These are phyloP conservation scores for Nigrospora sphaerica DNA, from an alignment of 2,329 filamentous ascomycete species.

Conservation along the genomic window DNA sequence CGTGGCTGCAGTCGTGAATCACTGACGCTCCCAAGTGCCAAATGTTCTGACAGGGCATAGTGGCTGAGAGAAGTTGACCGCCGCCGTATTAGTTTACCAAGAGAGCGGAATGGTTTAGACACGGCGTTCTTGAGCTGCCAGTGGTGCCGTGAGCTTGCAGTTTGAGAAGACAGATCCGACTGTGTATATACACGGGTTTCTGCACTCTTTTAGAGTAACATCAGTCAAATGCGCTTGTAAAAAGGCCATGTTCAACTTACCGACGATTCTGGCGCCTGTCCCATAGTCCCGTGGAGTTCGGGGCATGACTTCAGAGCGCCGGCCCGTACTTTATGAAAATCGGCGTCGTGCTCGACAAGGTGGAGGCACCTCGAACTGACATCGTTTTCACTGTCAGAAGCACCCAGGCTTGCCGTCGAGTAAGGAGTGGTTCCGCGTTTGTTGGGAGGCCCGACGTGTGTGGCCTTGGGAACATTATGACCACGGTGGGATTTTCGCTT, in stretches of 20 bases:
- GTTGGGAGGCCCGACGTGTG: slow-evolving; percentile 5
- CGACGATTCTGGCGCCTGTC: neutral
- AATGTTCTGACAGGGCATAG: slow-evolving; percentile 18
- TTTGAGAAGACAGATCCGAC: no score
- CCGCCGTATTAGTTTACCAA: slow-evolving; percentile 12
- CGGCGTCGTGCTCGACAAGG: slow-evolving; percentile 6
- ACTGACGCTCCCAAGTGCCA: slow-evolving; percentile 13
- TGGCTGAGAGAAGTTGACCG: slow-evolving; percentile 15
- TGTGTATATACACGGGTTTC: no score
- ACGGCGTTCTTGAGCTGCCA: slow-evolving; percentile 8
- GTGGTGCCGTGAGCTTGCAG: no score
- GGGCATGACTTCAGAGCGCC: slow-evolving; percentile 17
- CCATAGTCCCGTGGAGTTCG: slow-evolving; percentile 13
- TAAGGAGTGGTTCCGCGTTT: neutral
- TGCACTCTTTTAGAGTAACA: no score
- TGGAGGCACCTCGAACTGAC: slow-evolving; percentile 5
- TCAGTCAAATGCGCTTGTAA: no score
- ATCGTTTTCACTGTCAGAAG: slow-evolving; percentile 1
- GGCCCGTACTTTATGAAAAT: slow-evolving; percentile 7
- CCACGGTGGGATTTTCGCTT: slow-evolving; percentile 15
- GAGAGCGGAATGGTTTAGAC: slow-evolving; percentile 12
- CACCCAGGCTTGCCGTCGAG: slow-evolving; percentile 1
- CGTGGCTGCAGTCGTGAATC: slow-evolving; percentile 19
- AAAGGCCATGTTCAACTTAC: neutral
- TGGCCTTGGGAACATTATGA: slow-evolving; percentile 19